Conservation (phyloP, 176 grass and related monocot species). For the Musa schizocarpa region DNA sequence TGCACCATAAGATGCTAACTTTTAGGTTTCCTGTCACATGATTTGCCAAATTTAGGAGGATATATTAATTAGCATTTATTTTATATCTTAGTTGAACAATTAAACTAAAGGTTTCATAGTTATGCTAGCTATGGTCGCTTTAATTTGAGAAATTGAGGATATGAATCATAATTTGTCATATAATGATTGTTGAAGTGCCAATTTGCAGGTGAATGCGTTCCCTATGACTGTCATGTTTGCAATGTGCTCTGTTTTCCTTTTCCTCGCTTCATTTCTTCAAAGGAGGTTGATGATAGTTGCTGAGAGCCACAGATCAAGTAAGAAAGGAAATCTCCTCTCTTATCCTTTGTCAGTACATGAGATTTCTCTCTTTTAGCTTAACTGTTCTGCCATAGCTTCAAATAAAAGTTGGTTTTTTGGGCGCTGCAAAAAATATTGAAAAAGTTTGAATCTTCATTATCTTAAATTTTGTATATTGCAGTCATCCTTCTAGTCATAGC, state of each 20-base stretch:
- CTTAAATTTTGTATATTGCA: too few relatives aligned
- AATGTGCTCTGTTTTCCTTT: conserved; percentile 15
- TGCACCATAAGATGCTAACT: neutral
- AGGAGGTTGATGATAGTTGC: conserved; percentile 11
- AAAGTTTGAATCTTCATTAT: too few relatives aligned
- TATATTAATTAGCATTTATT: too few relatives aligned
- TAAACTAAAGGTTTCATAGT: neutral
- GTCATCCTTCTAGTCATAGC: too few relatives aligned
- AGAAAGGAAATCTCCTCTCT: neutral
- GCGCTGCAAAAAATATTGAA: too few relatives aligned
- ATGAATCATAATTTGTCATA: neutral
- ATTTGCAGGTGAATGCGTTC: conserved; percentile 13
- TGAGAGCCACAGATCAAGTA: conserved; percentile 14
- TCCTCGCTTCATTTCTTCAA: conserved; percentile 10
- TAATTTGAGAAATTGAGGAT: neutral
- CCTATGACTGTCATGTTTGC: conserved; percentile 17
- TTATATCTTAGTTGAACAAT: neutral
- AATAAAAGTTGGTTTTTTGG: too few relatives aligned
- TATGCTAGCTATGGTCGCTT: neutral
- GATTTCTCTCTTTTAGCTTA: neutral
- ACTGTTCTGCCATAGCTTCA: too few relatives aligned
- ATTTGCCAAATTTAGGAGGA: too few relatives aligned
- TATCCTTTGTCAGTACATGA: neutral
- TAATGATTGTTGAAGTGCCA: neutral
- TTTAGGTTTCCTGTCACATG: neutral